These are phyloP conservation scores for Lactarius hengduanensis DNA, from an alignment of 768 basidiomycete genomes.

Conservation along the genomic window DNA sequence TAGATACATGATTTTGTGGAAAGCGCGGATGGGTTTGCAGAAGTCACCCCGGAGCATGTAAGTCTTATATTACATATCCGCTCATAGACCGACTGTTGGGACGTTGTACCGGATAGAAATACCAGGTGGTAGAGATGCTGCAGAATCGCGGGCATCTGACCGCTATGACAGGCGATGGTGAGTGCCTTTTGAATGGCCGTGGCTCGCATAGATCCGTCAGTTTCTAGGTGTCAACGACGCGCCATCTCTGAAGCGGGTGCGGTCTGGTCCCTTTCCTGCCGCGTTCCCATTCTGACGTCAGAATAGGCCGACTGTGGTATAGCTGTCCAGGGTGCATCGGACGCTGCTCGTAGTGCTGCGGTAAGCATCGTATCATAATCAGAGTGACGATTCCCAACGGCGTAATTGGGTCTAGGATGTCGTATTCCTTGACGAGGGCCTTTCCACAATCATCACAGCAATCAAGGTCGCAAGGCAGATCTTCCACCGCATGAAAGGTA, in stretches of 20 bases:
- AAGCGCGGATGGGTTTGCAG: slow-evolving; percentile 51
- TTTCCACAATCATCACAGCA: slow-evolving; percentile 43
- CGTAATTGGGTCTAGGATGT: slow-evolving; percentile 35
- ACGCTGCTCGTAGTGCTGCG: slow-evolving; percentile 42
- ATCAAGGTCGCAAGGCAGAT: slow-evolving; percentile 51
- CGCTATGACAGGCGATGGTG: slow-evolving; percentile 46
- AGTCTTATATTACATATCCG: slow-evolving; percentile 17
- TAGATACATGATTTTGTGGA: slow-evolving; percentile 46
- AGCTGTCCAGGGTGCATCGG: slow-evolving; percentile 44
- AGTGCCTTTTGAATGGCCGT: slow-evolving; percentile 9
- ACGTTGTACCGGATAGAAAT: slow-evolving; percentile 24
- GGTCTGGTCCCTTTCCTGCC: slow-evolving; percentile 26
- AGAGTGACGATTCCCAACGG: not conserved
- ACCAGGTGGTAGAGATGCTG: slow-evolving; percentile 40
- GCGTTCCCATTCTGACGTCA: not conserved
- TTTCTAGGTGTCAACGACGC: slow-evolving; percentile 34
- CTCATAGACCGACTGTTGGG: not conserved
- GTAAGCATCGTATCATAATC: slow-evolving; percentile 15
- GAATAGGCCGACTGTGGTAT: slow-evolving; percentile 39
- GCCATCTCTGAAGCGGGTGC: slow-evolving; percentile 36
- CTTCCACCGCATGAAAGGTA: slow-evolving; percentile 49
- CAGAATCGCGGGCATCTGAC: slow-evolving; percentile 43
- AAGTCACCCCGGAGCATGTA: slow-evolving; percentile 50
- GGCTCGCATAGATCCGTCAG: not conserved
- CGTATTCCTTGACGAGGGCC: slow-evolving; percentile 49